Evolutionary conservation across 768 basidiomycete genomes (phyloP).

Genomic region (Russula griseocarnosa): DNA sequence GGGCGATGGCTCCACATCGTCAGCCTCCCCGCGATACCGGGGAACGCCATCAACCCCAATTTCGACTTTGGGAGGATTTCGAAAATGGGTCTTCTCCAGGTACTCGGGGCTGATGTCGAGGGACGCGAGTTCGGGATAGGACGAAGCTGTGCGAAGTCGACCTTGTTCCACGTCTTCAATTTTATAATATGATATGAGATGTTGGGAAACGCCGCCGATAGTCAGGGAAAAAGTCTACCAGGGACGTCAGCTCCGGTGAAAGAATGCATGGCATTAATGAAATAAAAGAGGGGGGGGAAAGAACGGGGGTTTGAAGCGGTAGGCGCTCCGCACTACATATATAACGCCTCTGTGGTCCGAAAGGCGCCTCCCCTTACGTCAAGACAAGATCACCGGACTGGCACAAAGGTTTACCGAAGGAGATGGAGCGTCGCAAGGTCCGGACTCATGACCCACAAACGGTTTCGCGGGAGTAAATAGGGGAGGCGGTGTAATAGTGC

Average conservation of each 20-base stretch:
- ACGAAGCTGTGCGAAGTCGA: slow-evolving; percentile 81
- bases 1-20: slow-evolving; percentile 47
- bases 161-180: slow-evolving; percentile 88
- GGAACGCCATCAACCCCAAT: slow-evolving; percentile 77
- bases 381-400: slow-evolving; percentile 12
- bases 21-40: slow-evolving; percentile 79
- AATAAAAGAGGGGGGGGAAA: background rate
- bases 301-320: slow-evolving; percentile 5
- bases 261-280: background rate
- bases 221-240: slow-evolving; percentile 85
- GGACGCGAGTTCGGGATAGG: slow-evolving; percentile 79
- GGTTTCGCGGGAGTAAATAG: background rate
- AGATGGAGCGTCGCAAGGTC: slow-evolving; percentile 1
- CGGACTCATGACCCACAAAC: slow-evolving; percentile 10
- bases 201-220: slow-evolving; percentile 80
- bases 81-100: slow-evolving; percentile 86
- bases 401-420: slow-evolving; percentile 8
- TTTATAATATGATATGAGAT: slow-evolving; percentile 93
- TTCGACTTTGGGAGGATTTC: slow-evolving; percentile 86
- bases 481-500: background rate
- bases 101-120: slow-evolving; percentile 86
- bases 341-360: background rate
- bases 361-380: slow-evolving; percentile 18
- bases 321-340: background rate
- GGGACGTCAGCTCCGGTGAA: slow-evolving; percentile 17